phyloP scores from a whole-genome alignment of 192 early-diverging fungal genomes.

The Globomyces pollinis-pini region DNA sequence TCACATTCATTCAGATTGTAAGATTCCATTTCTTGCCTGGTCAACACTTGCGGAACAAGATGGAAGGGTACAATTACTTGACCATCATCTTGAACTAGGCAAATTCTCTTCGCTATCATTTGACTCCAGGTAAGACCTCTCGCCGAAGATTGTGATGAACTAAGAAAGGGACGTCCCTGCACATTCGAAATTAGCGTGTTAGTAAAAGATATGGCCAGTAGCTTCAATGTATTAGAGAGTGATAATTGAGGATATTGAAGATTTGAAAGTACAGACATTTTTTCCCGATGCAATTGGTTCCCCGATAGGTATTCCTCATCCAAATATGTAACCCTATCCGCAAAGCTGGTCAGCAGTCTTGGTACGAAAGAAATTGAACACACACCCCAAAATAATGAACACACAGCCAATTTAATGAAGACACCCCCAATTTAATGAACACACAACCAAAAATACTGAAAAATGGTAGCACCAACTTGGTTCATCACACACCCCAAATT shows the following conservation, averaged over 20 bases:
- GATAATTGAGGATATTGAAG: constrained; percentile 1
- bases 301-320: background rate
- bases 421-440: too few relatives aligned
- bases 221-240: constrained; percentile 13
- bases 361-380: too few relatives aligned
- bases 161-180: constrained; percentile 6
- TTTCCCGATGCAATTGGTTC: background rate
- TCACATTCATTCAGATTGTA: constrained; percentile 1
- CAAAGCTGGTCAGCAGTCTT: constrained; percentile 15
- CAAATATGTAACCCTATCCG: background rate
- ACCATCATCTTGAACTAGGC: constrained; percentile 12
- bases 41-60: constrained; percentile 9
- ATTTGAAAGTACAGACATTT: background rate
- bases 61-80: constrained; percentile 14
- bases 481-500: too few relatives aligned
- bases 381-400: too few relatives aligned
- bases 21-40: background rate
- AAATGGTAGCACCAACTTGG: too few relatives aligned
- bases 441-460: too few relatives aligned
- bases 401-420: too few relatives aligned
- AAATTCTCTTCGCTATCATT: constrained; percentile 7
- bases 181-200: constrained; percentile 11
- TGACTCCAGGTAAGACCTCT: constrained; percentile 13
- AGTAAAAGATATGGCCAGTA: constrained; percentile 14
- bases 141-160: background rate